Evolutionary conservation across 305 asterid genomes (phyloP).

Genomic region (Rubia tinctorum): DNA sequence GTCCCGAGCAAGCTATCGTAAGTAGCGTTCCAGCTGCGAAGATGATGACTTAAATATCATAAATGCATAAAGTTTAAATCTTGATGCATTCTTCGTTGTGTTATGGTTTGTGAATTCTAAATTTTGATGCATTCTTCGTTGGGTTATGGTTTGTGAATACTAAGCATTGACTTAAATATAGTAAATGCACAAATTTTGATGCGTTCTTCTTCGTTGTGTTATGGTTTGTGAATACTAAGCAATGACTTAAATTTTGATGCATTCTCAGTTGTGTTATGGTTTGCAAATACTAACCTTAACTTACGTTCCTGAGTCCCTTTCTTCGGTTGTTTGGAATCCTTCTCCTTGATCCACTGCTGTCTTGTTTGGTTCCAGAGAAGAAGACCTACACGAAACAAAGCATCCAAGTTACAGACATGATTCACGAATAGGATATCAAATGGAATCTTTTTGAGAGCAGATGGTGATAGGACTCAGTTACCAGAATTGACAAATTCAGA

Average conservation of each 20-base stretch:
- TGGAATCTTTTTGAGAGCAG: neutral
- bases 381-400: slow-evolving; percentile 43
- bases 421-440: neutral
- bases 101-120: too few relatives aligned
- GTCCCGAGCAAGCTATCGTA: slow-evolving; percentile 81
- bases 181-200: too few relatives aligned
- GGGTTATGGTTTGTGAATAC: too few relatives aligned
- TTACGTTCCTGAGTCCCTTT: slow-evolving; percentile 51
- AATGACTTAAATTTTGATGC: slow-evolving; percentile 1
- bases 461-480: neutral
- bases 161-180: too few relatives aligned
- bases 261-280: neutral
- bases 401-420: neutral
- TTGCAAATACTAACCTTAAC: slow-evolving; percentile 42
- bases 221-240: too few relatives aligned
- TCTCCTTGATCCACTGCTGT: slow-evolving; percentile 81
- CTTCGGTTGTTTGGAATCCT: slow-evolving; percentile 41
- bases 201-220: too few relatives aligned
- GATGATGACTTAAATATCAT: slow-evolving; percentile 21
- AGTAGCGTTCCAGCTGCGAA: slow-evolving; percentile 69
- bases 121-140: too few relatives aligned
- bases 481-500: slow-evolving; percentile 31
- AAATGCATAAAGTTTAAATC: too few relatives aligned
- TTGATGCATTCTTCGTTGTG: too few relatives aligned
- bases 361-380: slow-evolving; percentile 88